Evolutionary conservation across 176 grass and related monocot genomes (phyloP).

Genomic region (Thinopyrum elongatum): DNA sequence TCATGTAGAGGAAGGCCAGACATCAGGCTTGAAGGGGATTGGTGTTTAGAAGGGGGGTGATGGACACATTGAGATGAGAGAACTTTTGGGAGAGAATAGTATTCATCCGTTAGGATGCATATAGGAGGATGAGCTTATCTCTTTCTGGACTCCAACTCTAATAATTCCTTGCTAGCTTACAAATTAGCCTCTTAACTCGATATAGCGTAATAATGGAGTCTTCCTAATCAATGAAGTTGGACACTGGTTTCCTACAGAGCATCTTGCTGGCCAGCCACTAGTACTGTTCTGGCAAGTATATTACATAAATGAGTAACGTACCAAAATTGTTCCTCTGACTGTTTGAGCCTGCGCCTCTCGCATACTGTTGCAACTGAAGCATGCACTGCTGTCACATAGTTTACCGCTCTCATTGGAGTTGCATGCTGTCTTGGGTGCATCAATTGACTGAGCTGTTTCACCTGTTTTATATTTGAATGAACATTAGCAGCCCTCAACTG

Average conservation of each 20-base stretch:
- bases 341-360: conserved; percentile 55
- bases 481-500: background rate
- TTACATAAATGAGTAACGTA: conserved; percentile 22
- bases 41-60: too few relatives aligned
- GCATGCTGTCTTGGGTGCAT: conserved; percentile 64
- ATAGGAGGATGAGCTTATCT: too few relatives aligned
- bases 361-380: conserved; percentile 68
- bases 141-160: too few relatives aligned
- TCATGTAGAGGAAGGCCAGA: too few relatives aligned
- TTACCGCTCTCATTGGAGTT: conserved; percentile 46
- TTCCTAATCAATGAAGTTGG: background rate
- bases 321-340: conserved; percentile 77
- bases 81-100: too few relatives aligned
- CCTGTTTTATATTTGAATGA: conserved; percentile 42
- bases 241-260: background rate
- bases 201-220: too few relatives aligned
- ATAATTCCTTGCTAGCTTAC: too few relatives aligned
- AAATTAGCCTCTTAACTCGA: too few relatives aligned
- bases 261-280: background rate
- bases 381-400: conserved; percentile 54
- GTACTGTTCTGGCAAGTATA: background rate
- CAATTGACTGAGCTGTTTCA: conserved; percentile 82
- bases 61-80: too few relatives aligned
- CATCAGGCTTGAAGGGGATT: too few relatives aligned
- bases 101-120: too few relatives aligned